Percentiles rank a stretch among this genome's conserved stretches.
Conservation (phyloP, 768 basidiomycete genomes). For the Macrolepiota albuminosa region DNA sequence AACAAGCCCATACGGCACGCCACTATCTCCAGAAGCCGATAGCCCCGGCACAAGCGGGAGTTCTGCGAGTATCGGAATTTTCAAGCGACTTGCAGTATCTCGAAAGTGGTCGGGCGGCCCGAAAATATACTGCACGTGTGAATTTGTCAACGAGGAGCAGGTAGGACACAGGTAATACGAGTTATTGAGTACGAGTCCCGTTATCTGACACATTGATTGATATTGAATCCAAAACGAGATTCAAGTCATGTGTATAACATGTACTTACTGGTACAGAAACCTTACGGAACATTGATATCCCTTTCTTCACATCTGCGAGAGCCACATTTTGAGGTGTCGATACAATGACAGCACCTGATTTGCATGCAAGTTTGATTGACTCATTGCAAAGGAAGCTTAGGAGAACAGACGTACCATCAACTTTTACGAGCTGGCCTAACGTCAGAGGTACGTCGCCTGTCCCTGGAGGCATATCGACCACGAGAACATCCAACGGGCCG, state of each 20-base stretch:
- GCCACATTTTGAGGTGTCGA: conserved; percentile 96
- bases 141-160: conserved; percentile 39
- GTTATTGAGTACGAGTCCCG: conserved; percentile 85
- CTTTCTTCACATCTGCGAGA: conserved; percentile 86
- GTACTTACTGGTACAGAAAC: conserved; percentile 75
- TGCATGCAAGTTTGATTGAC: neutral
- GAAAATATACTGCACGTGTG: conserved; percentile 52
- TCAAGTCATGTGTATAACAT: neutral
- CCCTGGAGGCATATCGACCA: conserved; percentile 95
- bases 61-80: conserved; percentile 67
- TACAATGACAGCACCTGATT: conserved; percentile 82
- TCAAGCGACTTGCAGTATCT: conserved; percentile 49
- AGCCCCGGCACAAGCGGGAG: conserved; percentile 77
- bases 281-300: conserved; percentile 89
- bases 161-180: conserved; percentile 76
- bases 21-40: conserved; percentile 67
- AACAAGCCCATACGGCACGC: conserved; percentile 27
- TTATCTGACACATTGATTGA: conserved; percentile 47
- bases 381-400: neutral
- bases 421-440: conserved; percentile 78
- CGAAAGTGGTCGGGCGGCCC: conserved; percentile 67
- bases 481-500: conserved; percentile 72
- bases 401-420: conserved; percentile 60
- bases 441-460: conserved; percentile 96
- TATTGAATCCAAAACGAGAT: conserved; percentile 5